Evolutionary conservation across 495 filamentous ascomycete genomes (phyloP), one percentile per base, ranked within the genome.

Genomic region (Podospora fimiseda): DNA sequence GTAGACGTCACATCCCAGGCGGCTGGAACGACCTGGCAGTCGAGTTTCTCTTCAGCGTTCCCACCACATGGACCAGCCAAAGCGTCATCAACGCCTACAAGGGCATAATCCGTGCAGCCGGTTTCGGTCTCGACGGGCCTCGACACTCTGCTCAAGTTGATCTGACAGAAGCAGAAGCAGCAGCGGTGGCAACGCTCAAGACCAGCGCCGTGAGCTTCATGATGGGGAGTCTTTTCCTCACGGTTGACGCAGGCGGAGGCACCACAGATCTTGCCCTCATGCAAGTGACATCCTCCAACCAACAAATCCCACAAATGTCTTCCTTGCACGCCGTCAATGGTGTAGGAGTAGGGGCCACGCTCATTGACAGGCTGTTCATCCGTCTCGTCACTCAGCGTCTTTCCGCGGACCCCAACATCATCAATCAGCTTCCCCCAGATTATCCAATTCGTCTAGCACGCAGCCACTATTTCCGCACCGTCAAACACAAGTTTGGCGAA

Each of bases 141-240:
- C 63, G 63, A 15, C 79, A 84, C 61, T 66, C 63, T 4, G 76
- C 75, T 1, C 61, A 56, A n/a, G 80, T 87, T 39, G 80, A 80
- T n/a, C 62, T 86, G 14, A 87, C 84, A 0, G 84, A 87, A 60
- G 83, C 83, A 3, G 83, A 83, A 6, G 84, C 84, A 11, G 81
- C 85, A 0, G 67, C 67, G 6, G 3, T n/a, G 18, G 22, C n/a
- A 11, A 69, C 65, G 8, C 59, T 69, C 46, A 70, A 69, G 59
- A 63, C 60, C 21, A 63, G 61, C 24, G 43, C 66, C 18, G 58
- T 71, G 4, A 49, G 30, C 39, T 69, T 70, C 36, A 39, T 51
- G 20, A 48, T 60, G 30, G 67, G 66, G 15, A 60, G 61, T 9
- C 42, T 70, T 1, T 70, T 72, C 45, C 50, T 70, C 6, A 58